These are phyloP conservation scores for Peterozyma toletana DNA, from an alignment of 805 yeast genomes.

Conservation along the genomic window DNA sequence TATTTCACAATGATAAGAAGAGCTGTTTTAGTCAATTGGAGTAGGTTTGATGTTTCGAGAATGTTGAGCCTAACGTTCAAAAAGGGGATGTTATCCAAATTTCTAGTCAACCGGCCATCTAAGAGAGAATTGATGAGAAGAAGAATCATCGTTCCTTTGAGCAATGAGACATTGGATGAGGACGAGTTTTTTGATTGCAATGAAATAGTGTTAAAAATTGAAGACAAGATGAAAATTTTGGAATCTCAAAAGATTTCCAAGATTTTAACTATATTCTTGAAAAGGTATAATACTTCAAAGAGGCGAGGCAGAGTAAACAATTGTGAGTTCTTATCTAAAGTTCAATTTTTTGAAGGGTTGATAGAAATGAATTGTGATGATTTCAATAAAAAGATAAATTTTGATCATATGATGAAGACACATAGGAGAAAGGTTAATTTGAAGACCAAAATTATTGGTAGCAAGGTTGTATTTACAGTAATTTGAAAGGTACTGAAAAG, in stretches of 20 bases:
- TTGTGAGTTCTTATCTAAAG: background rate
- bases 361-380: background rate
- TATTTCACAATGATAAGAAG: no score
- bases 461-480: background rate
- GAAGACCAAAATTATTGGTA: slow-evolving; percentile 4
- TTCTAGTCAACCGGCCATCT: slow-evolving; percentile 3
- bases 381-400: background rate
- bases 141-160: slow-evolving; percentile 6
- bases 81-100: background rate
- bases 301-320: background rate
- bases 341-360: slow-evolving; percentile 6
- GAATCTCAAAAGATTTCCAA: slow-evolving; percentile 4
- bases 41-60: slow-evolving; percentile 3
- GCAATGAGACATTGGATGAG: background rate
- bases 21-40: no score
- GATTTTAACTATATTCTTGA: slow-evolving; percentile 5
- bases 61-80: slow-evolving; percentile 2
- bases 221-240: slow-evolving; percentile 1
- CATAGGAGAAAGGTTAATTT: background rate
- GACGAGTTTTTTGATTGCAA: background rate
- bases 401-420: background rate
- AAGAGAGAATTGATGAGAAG: slow-evolving; percentile 1
- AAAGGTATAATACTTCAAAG: background rate
- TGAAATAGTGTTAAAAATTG: background rate
- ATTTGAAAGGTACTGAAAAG: no score